Base-by-base conservation (phyloP, 257 asterid genomes). In the Primulina tabacum region DNA sequence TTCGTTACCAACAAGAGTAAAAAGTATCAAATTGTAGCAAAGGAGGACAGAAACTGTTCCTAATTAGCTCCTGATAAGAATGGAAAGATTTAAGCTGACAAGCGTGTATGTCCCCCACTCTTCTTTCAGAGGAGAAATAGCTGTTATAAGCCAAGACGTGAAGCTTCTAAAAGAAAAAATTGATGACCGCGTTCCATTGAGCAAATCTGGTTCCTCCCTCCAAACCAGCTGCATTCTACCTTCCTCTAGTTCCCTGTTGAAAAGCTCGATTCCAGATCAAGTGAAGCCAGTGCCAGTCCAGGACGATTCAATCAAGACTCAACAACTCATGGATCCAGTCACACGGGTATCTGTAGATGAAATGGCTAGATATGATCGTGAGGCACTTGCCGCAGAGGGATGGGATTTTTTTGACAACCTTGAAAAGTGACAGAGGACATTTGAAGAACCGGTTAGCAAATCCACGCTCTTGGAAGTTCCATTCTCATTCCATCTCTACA, bases 81-180 rank as follows among this genome's bases (percentile, higher is more conserved):
- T 35, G 43, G 43, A 16, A 50, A 50, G 56, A 17, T 50, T 16
- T 75, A 62, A 70, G 66, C 40, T 71, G 55, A 75, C 18, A n/a
- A 21, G 30, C 50, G 5, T 30, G 10, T 52, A 6, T 60, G 60
- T 20, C 17, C 35, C 7, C 65, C 62, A 10, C 4, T 28, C 20
- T 65, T 68, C 43, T 73, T 68, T 76, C 88, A 93, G 97, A 64
- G 97, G 99, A 68, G 99, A 93, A 74, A 87, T 91, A 58, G 86
- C 88, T 52, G 95, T 93, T 24, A 86, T 91, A 73, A 86, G 95
- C 78, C 80, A 86, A 26, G 97, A 93, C 70, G 92, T 86, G 76
- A 89, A 75, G 77, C 65, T 78, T 72, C 75, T 87, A n/a, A 87
- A 89, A 69, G 84, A 82, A 79, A 86, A 75, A 74, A 81, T 84